These are phyloP conservation scores for Isatis tinctoria DNA, from an alignment of 345 rosid genomes.

Conservation along the genomic window DNA sequence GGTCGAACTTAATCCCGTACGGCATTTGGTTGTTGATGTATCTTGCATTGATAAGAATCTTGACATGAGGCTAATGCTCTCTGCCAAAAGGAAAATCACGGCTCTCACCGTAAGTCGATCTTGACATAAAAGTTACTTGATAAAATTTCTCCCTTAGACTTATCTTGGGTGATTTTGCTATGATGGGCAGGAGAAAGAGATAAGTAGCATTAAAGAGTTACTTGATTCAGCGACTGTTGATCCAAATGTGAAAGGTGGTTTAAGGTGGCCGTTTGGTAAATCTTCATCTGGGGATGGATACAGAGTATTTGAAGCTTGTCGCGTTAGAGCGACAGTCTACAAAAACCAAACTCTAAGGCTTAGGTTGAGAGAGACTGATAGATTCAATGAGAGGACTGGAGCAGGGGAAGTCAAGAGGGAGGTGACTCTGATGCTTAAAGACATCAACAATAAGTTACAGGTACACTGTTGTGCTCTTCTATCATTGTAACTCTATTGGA, in stretches of 20 bases:
- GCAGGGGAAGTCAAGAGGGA: conserved; percentile 40
- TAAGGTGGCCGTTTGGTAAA: conserved; percentile 59
- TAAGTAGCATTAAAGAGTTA: conserved; percentile 38
- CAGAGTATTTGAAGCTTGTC: conserved; percentile 45
- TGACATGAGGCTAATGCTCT: conserved; percentile 62
- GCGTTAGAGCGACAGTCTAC: conserved; percentile 37
- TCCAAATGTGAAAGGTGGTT: conserved; percentile 62
- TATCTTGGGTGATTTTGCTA: background rate
- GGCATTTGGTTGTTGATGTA: conserved; percentile 53
- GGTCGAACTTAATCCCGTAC: conserved; percentile 44
- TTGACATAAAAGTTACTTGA: background rate
- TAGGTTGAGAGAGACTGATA: conserved; percentile 54
- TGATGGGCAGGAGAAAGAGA: conserved; percentile 56
- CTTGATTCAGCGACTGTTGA: conserved; percentile 51
- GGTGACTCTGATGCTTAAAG: conserved; percentile 44
- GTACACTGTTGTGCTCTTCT: background rate
- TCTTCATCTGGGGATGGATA: conserved; percentile 41
- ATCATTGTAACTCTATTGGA: background rate
- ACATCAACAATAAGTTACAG: conserved; percentile 37
- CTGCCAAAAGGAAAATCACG: conserved; percentile 41
- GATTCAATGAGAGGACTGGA: conserved; percentile 42
- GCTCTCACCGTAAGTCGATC: conserved; percentile 39
- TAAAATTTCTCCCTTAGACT: background rate
- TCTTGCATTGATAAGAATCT: conserved; percentile 58
- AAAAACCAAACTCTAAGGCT: conserved; percentile 41